Evolutionary conservation across 192 early-diverging fungal genomes (phyloP).

Genomic region (Helicostylum pulchrum): DNA sequence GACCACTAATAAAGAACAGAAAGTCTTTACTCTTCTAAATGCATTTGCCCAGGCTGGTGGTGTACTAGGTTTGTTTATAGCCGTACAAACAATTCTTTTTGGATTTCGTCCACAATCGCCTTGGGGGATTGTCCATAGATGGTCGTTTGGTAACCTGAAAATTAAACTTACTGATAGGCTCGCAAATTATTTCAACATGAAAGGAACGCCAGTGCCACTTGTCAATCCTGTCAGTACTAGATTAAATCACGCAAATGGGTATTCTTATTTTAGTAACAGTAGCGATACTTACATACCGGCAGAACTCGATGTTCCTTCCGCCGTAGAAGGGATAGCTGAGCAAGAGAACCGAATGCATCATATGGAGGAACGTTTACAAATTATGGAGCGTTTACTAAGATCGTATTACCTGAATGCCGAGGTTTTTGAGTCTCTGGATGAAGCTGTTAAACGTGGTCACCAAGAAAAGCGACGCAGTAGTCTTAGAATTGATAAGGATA

Average conservation of each 20-base stretch:
- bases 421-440: neutral
- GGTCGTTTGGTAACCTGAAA: conserved; percentile 6
- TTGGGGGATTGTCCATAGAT: conserved; percentile 17
- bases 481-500: no score
- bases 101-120: conserved; percentile 18
- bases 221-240: neutral
- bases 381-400: conserved; percentile 12
- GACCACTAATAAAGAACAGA: neutral
- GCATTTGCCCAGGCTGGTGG: conserved; percentile 6
- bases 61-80: conserved; percentile 11
- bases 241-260: neutral
- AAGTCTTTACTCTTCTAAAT: neutral
- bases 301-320: neutral
- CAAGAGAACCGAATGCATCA: neutral
- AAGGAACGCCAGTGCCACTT: neutral
- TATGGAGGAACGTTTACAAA: conserved; percentile 15
- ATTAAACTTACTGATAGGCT: neutral
- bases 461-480: neutral
- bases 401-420: conserved; percentile 15
- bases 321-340: neutral
- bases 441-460: neutral
- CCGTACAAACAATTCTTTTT: conserved; percentile 8
- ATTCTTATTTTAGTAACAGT: neutral
- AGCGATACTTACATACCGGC: neutral
- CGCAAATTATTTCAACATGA: neutral